Evolutionary conservation across 1,284 basidiomycete species (phyloP).

Genomic region (Heliocybe sulcata): DNA sequence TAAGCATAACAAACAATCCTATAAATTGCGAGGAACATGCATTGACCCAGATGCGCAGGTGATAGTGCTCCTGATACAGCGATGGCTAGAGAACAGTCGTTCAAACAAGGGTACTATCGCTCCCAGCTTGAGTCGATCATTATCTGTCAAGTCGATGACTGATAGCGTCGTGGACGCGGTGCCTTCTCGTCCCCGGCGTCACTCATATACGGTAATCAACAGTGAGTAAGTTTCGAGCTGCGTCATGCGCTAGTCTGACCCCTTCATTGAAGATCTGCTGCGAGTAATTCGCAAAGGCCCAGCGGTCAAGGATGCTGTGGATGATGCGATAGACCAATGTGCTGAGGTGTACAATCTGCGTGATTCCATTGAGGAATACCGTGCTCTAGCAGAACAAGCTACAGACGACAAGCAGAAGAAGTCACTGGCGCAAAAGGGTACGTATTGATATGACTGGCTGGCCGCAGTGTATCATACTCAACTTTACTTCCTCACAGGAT

Average conservation of each 20-base stretch:
- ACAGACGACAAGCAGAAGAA: slow-evolving; percentile 67
- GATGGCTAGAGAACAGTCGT: slow-evolving; percentile 65
- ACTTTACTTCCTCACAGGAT: slow-evolving; percentile 32
- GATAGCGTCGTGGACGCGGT: neutral
- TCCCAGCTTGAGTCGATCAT: slow-evolving; percentile 28
- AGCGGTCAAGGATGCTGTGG: slow-evolving; percentile 83
- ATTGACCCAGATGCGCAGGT: slow-evolving; percentile 34
- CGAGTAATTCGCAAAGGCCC: slow-evolving; percentile 91
- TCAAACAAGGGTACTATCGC: slow-evolving; percentile 21
- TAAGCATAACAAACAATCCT: slow-evolving; percentile 25
- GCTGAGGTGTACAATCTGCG: slow-evolving; percentile 80
- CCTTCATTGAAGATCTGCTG: slow-evolving; percentile 57
- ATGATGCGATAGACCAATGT: slow-evolving; percentile 89
- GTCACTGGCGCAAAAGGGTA: slow-evolving; percentile 64
- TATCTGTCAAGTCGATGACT: slow-evolving; percentile 30
- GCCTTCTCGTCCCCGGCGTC: slow-evolving; percentile 30
- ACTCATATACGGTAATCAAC: slow-evolving; percentile 76
- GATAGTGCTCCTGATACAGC: slow-evolving; percentile 79
- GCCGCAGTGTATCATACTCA: neutral
- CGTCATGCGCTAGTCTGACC: neutral
- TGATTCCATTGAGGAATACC: slow-evolving; percentile 83
- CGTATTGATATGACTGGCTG: neutral
- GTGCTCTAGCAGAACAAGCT: slow-evolving; percentile 69
- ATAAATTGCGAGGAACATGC: neutral
- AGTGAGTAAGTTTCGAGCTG: slow-evolving; percentile 37